Evolutionary conservation across 75 land plant genomes (phyloP).

Genomic region (Isoetes taiwanensis): DNA sequence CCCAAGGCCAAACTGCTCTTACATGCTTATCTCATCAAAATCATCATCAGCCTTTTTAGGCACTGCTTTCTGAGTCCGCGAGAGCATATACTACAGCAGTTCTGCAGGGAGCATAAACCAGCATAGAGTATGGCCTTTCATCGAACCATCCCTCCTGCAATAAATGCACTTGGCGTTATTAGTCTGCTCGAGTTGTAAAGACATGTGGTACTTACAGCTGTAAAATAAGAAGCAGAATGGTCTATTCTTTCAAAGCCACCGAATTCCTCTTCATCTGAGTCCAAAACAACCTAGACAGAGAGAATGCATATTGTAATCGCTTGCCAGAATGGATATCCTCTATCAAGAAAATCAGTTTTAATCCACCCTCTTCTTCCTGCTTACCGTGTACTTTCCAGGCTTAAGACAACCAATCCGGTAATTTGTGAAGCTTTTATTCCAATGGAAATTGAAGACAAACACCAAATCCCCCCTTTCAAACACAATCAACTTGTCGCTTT

Average conservation of each 20-base stretch:
- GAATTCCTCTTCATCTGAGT: constrained; percentile 57
- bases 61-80: too few relatives aligned
- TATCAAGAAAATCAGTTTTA: neutral
- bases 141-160: constrained; percentile 72
- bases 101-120: constrained; percentile 61
- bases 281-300: constrained; percentile 46
- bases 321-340: neutral
- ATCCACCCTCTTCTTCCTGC: neutral
- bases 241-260: constrained; percentile 64
- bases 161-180: neutral
- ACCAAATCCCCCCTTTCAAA: constrained; percentile 71
- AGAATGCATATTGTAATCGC: neutral
- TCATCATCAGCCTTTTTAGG: too few relatives aligned
- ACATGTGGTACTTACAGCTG: constrained; percentile 24
- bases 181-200: neutral
- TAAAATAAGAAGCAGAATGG: constrained; percentile 40
- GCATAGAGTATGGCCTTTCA: constrained; percentile 58
- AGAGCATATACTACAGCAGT: constrained; percentile 68
- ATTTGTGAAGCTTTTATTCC: constrained; percentile 65
- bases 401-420: constrained; percentile 74
- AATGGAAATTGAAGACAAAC: constrained; percentile 90
- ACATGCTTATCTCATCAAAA: too few relatives aligned
- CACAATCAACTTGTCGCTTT: constrained; percentile 59
- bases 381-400: constrained; percentile 87
- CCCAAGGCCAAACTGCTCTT: too few relatives aligned